These are phyloP conservation scores for Alternaria hordeiaustralica DNA, from an alignment of 2,329 filamentous ascomycete genomes.

Conservation along the genomic window DNA sequence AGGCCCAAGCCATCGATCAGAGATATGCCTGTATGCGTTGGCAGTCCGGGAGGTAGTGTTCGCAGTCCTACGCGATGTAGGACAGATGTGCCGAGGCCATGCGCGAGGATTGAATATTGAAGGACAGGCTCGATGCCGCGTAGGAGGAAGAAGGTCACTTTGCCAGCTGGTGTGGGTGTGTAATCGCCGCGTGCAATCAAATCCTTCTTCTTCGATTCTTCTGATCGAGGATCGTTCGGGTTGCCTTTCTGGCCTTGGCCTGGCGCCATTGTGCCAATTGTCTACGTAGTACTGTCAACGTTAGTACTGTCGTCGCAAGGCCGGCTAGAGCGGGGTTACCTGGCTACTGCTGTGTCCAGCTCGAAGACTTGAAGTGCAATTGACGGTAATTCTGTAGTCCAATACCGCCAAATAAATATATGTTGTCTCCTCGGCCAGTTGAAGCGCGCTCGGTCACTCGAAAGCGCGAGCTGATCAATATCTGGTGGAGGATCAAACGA, in stretches of 20 bases:
- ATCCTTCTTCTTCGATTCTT: slow-evolving; percentile 40
- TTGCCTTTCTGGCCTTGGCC: background rate
- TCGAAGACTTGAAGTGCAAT: background rate
- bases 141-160: slow-evolving; percentile 52
- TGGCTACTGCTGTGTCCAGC: background rate
- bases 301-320: background rate
- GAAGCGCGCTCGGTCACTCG: background rate
- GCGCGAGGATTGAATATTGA: slow-evolving; percentile 58
- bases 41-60: slow-evolving; percentile 51
- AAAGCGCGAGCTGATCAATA: slow-evolving; percentile 1
- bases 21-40: slow-evolving; percentile 48
- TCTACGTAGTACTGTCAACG: background rate
- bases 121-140: slow-evolving; percentile 57
- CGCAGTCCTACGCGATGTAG: slow-evolving; percentile 56
- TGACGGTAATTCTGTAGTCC: background rate
- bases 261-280: background rate
- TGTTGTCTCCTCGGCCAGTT: background rate
- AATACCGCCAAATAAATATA: background rate
- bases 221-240: slow-evolving; percentile 33
- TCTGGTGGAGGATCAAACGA: background rate
- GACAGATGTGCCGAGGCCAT: slow-evolving; percentile 50
- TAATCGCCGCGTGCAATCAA: slow-evolving; percentile 53
- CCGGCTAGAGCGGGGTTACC: background rate
- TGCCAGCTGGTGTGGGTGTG: slow-evolving; percentile 48
- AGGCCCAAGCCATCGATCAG: slow-evolving; percentile 55